Percentiles rank a stretch among this genome's conserved stretches.
phyloP scores from a whole-genome alignment of 192 early-diverging fungal genomes.

The Phlyctochytrium bullatum region DNA sequence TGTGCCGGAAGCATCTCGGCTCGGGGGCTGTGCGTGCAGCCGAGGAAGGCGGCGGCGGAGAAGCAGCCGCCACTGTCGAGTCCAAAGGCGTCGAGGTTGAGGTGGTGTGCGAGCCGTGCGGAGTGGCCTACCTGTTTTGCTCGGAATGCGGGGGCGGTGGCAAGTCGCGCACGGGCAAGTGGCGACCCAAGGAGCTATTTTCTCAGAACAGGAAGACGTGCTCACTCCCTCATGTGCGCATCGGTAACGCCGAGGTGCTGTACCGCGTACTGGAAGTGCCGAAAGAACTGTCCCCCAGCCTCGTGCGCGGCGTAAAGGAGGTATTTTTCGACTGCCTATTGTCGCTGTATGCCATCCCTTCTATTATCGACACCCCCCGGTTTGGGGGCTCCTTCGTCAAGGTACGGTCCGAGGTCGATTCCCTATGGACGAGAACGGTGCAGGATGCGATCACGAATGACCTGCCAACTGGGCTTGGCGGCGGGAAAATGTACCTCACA shows the following conservation, averaged over 20 bases:
- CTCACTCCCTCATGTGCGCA: constrained; percentile 47
- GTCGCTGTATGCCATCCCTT: constrained; percentile 36
- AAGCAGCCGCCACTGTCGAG: constrained; percentile 4
- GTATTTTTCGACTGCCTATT: constrained; percentile 45
- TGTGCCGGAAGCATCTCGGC: background rate
- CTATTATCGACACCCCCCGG: constrained; percentile 17
- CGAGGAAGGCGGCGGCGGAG: background rate
- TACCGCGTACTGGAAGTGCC: constrained; percentile 36
- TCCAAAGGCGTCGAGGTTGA: constrained; percentile 32
- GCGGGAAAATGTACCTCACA: constrained; percentile 34
- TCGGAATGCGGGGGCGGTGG: constrained; percentile 55
- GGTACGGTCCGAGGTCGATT: constrained; percentile 24
- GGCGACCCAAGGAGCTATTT: constrained; percentile 46
- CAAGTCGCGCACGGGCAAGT: constrained; percentile 52
- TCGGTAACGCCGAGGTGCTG: constrained; percentile 32
- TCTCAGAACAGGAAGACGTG: constrained; percentile 42
- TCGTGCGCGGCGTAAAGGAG: constrained; percentile 36
- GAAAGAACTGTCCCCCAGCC: constrained; percentile 4
- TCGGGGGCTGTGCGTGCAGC: background rate
- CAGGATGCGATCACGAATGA: constrained; percentile 30
- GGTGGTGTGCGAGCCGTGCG: constrained; percentile 41
- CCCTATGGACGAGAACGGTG: constrained; percentile 34
- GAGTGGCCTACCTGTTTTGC: constrained; percentile 42
- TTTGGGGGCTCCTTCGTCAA: background rate
- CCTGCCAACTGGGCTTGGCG: constrained; percentile 16